Evolutionary conservation across 75 land plant species (phyloP).

Genomic region (Isoetes taiwanensis): DNA sequence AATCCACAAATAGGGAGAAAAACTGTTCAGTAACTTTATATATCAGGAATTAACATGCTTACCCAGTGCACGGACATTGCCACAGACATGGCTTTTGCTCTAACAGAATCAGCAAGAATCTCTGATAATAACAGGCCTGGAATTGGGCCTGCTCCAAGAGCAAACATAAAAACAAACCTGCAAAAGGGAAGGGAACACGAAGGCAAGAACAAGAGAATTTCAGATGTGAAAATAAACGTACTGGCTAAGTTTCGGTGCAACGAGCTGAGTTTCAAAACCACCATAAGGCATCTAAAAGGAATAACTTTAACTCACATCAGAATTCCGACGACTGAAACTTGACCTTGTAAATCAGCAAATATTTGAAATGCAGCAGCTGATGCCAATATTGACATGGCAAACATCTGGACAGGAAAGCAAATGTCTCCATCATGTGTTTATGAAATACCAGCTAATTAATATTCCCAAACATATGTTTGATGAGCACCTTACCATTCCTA

Average conservation of each 20-base stretch:
- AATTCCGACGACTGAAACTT: background rate
- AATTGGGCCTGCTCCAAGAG: background rate
- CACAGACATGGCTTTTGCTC: conserved; percentile 3
- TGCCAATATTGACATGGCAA: background rate
- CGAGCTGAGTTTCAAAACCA: too few species aligned
- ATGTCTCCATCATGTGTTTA: too few species aligned
- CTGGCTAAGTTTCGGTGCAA: too few species aligned
- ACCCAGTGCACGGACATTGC: conserved; percentile 5
- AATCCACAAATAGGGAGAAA: too few species aligned
- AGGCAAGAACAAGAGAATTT: too few species aligned
- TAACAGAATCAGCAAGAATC: background rate
- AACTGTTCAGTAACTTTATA: too few species aligned
- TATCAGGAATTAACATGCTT: too few species aligned
- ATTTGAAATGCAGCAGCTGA: conserved; percentile 4
- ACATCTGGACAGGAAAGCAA: background rate
- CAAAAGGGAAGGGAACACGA: background rate
- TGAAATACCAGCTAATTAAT: too few species aligned
- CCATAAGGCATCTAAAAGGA: too few species aligned
- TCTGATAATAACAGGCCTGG: conserved; percentile 1
- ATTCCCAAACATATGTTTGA: too few species aligned
- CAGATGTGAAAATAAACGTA: too few species aligned
- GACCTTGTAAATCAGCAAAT: background rate
- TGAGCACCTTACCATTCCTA: conserved; percentile 61
- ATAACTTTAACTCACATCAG: conserved; percentile 2
- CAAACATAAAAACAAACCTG: conserved; percentile 1